phyloP scores from a whole-genome alignment of 139 green algal species.

The Picochlorum sp. region DNA sequence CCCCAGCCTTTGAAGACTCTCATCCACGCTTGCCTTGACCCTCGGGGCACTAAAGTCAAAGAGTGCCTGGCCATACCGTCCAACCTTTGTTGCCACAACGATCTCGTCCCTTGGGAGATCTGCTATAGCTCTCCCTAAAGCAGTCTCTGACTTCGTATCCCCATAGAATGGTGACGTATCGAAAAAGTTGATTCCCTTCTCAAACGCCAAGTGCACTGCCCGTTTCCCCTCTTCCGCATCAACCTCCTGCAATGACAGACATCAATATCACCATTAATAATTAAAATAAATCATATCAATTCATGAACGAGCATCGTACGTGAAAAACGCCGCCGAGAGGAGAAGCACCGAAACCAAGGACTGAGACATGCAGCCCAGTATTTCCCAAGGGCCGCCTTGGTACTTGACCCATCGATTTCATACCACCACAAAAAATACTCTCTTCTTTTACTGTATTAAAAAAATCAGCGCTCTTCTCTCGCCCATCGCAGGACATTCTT shows the following conservation, averaged over 20 bases:
- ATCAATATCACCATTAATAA: background rate
- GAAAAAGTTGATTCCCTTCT: constrained; percentile 88
- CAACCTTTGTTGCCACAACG: constrained; percentile 83
- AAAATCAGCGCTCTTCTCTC: background rate
- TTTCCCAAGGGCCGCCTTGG: constrained; percentile 59
- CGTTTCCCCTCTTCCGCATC: constrained; percentile 48
- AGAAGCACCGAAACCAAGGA: constrained; percentile 87
- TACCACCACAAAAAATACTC: background rate
- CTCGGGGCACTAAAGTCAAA: constrained; percentile 80
- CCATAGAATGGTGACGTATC: constrained; percentile 95
- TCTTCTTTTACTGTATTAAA: background rate
- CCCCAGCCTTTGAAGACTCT: constrained; percentile 68
- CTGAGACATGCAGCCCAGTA: constrained; percentile 78
- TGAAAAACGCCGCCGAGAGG: constrained; percentile 80
- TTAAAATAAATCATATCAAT: background rate
- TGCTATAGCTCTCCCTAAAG: constrained; percentile 63
- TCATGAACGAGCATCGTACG: constrained; percentile 12
- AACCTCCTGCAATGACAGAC: constrained; percentile 40
- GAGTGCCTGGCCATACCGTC: constrained; percentile 69
- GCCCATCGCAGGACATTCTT: constrained; percentile 16
- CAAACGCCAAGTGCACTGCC: constrained; percentile 73
- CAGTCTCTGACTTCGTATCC: constrained; percentile 64
- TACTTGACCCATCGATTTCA: constrained; percentile 22
- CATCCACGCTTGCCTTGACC: constrained; percentile 60
- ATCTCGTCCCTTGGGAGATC: constrained; percentile 68